Evolutionary conservation across 2,329 filamentous ascomycete genomes (phyloP).

Genomic region (Colletotrichum magnum): DNA sequence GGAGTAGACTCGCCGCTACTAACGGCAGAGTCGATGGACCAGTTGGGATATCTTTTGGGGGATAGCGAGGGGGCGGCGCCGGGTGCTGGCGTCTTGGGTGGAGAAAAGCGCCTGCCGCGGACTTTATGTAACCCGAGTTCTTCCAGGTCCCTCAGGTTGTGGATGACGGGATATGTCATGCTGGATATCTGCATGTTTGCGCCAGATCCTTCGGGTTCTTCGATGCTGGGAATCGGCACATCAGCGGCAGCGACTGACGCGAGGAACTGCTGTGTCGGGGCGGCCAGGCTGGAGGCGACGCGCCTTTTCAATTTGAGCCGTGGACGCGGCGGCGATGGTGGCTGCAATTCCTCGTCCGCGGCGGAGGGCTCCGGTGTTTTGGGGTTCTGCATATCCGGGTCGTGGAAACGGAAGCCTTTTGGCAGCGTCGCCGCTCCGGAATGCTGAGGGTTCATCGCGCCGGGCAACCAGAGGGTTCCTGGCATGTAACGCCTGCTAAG

Average conservation of each 20-base stretch:
- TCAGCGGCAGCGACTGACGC: slow-evolving; percentile 76
- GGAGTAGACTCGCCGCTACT: slow-evolving; percentile 72
- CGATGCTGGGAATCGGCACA: slow-evolving; percentile 75
- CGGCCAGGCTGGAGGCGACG: slow-evolving; percentile 65
- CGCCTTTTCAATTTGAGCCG: slow-evolving; percentile 70
- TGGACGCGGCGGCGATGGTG: slow-evolving; percentile 66
- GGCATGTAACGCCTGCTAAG: slow-evolving; percentile 42
- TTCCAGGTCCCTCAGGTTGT: slow-evolving; percentile 52
- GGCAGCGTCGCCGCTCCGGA: slow-evolving; percentile 60
- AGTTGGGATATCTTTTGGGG: slow-evolving; percentile 68
- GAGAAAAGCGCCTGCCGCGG: slow-evolving; percentile 62
- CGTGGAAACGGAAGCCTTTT: slow-evolving; percentile 56
- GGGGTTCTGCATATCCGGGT: slow-evolving; percentile 53
- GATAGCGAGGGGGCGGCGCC: slow-evolving; percentile 59
- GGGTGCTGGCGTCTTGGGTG: slow-evolving; percentile 72
- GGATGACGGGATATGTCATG: slow-evolving; percentile 50
- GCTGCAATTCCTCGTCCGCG: slow-evolving; percentile 52
- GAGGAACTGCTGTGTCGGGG: slow-evolving; percentile 76
- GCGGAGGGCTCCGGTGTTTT: slow-evolving; percentile 68
- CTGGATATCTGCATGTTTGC: slow-evolving; percentile 61
- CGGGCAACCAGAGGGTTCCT: slow-evolving; percentile 23
- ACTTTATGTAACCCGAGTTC: slow-evolving; percentile 51
- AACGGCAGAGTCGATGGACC: slow-evolving; percentile 70
- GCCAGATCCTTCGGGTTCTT: slow-evolving; percentile 62
- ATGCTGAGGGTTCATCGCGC: slow-evolving; percentile 62